phyloP scores from a whole-genome alignment of 257 asterid species.

The Capsicum rhomboideum region DNA sequence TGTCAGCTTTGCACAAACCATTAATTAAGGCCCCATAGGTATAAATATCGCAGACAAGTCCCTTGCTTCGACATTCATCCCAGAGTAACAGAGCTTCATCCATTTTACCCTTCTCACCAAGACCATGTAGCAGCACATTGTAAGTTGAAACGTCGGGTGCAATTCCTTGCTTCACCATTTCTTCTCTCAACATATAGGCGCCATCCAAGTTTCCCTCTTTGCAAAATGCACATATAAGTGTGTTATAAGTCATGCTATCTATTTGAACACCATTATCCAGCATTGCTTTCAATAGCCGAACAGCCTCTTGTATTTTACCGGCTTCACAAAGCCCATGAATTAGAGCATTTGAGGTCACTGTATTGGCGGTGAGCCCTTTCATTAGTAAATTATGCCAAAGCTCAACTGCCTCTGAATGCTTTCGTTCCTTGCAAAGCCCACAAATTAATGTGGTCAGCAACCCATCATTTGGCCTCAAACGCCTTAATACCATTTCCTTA shows the following conservation, averaged over 20 bases:
- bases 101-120: constrained; percentile 44
- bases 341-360: constrained; percentile 70
- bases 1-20: constrained; percentile 58
- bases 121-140: constrained; percentile 45
- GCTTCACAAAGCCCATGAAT: constrained; percentile 57
- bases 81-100: constrained; percentile 69
- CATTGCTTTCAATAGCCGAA: constrained; percentile 41
- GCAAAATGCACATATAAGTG: constrained; percentile 61
- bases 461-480: constrained; percentile 46
- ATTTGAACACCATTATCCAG: constrained; percentile 26
- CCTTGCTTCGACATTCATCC: constrained; percentile 54
- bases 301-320: constrained; percentile 52
- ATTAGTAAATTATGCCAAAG: constrained; percentile 43
- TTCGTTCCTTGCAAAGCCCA: constrained; percentile 59
- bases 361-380: constrained; percentile 49
- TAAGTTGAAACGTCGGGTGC: constrained; percentile 51
- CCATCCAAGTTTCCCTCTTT: constrained; percentile 48
- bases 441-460: constrained; percentile 61
- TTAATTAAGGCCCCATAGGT: constrained; percentile 60
- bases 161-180: constrained; percentile 55
- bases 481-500: constrained; percentile 47
- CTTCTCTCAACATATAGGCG: constrained; percentile 54
- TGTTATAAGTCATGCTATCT: constrained; percentile 61
- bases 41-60: constrained; percentile 41
- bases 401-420: constrained; percentile 59